phyloP scores from a whole-genome alignment of 2,329 filamentous ascomycete genomes.

The Neoarthrinium moseri region DNA sequence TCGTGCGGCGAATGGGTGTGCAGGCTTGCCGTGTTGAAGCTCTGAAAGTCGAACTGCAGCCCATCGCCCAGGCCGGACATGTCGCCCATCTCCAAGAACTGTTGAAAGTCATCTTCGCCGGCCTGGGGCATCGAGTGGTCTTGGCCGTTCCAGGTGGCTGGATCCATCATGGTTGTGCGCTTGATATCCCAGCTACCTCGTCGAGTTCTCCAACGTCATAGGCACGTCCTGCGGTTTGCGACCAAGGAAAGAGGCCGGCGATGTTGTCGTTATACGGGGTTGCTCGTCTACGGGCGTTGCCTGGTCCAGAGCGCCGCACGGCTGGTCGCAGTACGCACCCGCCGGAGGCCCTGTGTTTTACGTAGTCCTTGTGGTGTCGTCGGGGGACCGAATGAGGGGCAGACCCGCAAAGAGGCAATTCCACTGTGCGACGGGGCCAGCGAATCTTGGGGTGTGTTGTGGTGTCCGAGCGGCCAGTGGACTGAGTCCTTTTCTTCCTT shows the following conservation, averaged over 20 bases:
- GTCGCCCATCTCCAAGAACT: conserved; percentile 60
- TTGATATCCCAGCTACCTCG: neutral
- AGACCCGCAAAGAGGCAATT: neutral
- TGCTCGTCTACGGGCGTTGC: neutral
- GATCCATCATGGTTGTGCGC: conserved; percentile 48
- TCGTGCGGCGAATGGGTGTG: conserved; percentile 35
- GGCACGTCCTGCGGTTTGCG: neutral
- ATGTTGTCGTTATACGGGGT: neutral
- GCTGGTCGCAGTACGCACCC: neutral
- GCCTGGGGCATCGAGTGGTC: conserved; percentile 52
- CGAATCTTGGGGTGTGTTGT: neutral
- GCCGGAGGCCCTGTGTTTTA: neutral
- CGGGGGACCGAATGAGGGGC: neutral
- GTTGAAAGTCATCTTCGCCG: conserved; percentile 61
- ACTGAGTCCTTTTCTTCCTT: neutral
- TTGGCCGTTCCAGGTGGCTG: conserved; percentile 53
- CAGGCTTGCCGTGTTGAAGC: conserved; percentile 47
- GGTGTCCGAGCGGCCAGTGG: neutral
- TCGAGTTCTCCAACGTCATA: neutral
- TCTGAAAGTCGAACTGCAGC: conserved; percentile 60
- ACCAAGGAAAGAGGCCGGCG: neutral
- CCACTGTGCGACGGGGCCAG: neutral
- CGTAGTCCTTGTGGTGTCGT: no score
- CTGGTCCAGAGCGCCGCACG: neutral
- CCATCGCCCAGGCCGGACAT: conserved; percentile 53